Evolutionary conservation across 257 asterid species (phyloP).

Genomic region (Lavandula angustifolia): DNA sequence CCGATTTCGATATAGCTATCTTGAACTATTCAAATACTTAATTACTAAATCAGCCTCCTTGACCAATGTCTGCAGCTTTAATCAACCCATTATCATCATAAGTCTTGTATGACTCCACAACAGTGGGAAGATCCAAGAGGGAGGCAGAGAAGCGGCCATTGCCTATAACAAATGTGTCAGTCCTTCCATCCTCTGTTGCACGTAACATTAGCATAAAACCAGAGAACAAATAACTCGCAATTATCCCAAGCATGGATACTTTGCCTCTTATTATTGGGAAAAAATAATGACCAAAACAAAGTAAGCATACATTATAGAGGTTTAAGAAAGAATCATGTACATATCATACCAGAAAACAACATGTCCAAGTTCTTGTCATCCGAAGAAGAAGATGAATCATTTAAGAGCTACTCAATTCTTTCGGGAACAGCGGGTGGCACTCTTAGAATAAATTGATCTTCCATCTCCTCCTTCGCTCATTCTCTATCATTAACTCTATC

Average conservation of each 20-base stretch:
- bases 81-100: slow-evolving; percentile 87
- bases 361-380: slow-evolving; percentile 77
- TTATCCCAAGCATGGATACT: no score
- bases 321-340: background rate
- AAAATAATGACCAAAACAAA: slow-evolving; percentile 4
- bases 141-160: slow-evolving; percentile 79
- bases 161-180: slow-evolving; percentile 75
- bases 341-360: slow-evolving; percentile 74
- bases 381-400: slow-evolving; percentile 70
- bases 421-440: slow-evolving; percentile 59
- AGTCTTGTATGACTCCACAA: slow-evolving; percentile 89
- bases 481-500: slow-evolving; percentile 15
- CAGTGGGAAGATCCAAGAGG: slow-evolving; percentile 90
- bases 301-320: background rate
- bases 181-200: slow-evolving; percentile 85
- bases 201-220: slow-evolving; percentile 18
- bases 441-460: slow-evolving; percentile 55
- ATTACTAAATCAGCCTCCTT: slow-evolving; percentile 47
- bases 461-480: slow-evolving; percentile 35
- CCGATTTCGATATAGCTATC: slow-evolving; percentile 16
- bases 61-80: slow-evolving; percentile 94
- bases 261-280: no score
- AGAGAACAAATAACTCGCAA: background rate
- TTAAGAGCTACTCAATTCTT: slow-evolving; percentile 70
- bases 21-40: no score